A percentile compares a stretch with the other conserved stretches of the same genome.
Evolutionary conservation across 2,329 filamentous ascomycete genomes (phyloP).

Genomic region (Colletotrichum sojae): DNA sequence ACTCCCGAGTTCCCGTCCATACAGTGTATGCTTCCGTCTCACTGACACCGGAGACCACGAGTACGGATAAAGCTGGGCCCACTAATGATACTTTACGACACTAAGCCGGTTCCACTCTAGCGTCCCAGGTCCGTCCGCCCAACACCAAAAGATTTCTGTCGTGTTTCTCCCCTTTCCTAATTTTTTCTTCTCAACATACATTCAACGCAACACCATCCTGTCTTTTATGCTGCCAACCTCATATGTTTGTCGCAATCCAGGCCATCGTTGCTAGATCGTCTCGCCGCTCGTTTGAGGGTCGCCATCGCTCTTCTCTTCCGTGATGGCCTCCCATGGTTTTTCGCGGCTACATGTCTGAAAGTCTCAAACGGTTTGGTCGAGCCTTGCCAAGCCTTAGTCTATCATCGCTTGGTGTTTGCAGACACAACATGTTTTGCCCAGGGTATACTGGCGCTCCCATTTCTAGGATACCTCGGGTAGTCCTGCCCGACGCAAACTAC

Average conservation of each 20-base stretch:
- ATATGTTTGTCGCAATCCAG: slow-evolving; percentile 36
- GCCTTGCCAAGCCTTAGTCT: slow-evolving; percentile 8
- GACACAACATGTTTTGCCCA: slow-evolving; percentile 2
- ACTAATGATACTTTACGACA: neutral
- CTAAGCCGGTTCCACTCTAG: slow-evolving; percentile 33
- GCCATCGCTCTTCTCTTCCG: slow-evolving; percentile 52
- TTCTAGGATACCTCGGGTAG: neutral
- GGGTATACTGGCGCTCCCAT: neutral
- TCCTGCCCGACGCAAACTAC: neutral
- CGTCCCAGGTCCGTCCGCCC: slow-evolving; percentile 2
- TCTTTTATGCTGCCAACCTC: slow-evolving; percentile 34
- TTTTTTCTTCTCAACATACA: slow-evolving; percentile 23
- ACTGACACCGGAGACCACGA: neutral
- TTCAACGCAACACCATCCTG: slow-evolving; percentile 40
- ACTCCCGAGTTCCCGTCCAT: neutral
- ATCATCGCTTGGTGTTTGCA: slow-evolving; percentile 8
- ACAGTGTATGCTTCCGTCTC: neutral
- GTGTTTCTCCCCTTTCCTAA: neutral
- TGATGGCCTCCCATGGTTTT: slow-evolving; percentile 61
- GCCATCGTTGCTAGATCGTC: slow-evolving; percentile 39
- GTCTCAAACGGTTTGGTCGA: neutral
- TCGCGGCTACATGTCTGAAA: slow-evolving; percentile 54
- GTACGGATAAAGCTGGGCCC: too few species aligned
- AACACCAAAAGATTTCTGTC: slow-evolving; percentile 33
- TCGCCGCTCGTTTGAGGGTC: slow-evolving; percentile 53